phyloP scores from a whole-genome alignment of 1,284 basidiomycete species.

The Phlebopus sp. region DNA sequence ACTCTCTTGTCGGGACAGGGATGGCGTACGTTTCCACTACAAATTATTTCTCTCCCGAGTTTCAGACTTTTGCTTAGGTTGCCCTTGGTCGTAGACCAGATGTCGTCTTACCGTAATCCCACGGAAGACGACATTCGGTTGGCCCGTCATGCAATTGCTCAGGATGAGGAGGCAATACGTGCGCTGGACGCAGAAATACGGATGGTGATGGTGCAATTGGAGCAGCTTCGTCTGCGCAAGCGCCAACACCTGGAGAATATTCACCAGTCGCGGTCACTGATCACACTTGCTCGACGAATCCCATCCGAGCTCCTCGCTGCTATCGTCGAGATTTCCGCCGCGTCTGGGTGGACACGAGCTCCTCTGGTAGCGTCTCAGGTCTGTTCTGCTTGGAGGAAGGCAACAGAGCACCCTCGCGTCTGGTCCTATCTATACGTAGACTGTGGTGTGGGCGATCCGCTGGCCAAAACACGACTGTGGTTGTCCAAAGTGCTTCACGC shows the following conservation, averaged over 20 bases:
- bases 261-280: constrained; percentile 43
- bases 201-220: constrained; percentile 38
- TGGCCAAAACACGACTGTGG: constrained; percentile 47
- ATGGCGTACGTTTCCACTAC: constrained; percentile 14
- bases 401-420: constrained; percentile 47
- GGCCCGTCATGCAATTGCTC: constrained; percentile 33
- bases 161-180: constrained; percentile 41
- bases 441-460: constrained; percentile 42
- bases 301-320: constrained; percentile 54
- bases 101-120: constrained; percentile 20
- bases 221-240: constrained; percentile 44
- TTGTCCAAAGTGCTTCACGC: constrained; percentile 43
- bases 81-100: constrained; percentile 10
- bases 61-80: constrained; percentile 11
- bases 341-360: constrained; percentile 51
- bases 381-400: constrained; percentile 58
- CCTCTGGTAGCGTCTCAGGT: constrained; percentile 58
- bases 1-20: too few species aligned
- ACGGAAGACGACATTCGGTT: constrained; percentile 31
- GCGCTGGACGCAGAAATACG: constrained; percentile 44
- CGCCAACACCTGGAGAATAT: constrained; percentile 41
- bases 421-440: constrained; percentile 60
- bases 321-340: constrained; percentile 52
- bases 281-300: constrained; percentile 54
- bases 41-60: not conserved